phyloP scores from a whole-genome alignment of 345 rosid genomes.

The Lepidium aucheri region DNA sequence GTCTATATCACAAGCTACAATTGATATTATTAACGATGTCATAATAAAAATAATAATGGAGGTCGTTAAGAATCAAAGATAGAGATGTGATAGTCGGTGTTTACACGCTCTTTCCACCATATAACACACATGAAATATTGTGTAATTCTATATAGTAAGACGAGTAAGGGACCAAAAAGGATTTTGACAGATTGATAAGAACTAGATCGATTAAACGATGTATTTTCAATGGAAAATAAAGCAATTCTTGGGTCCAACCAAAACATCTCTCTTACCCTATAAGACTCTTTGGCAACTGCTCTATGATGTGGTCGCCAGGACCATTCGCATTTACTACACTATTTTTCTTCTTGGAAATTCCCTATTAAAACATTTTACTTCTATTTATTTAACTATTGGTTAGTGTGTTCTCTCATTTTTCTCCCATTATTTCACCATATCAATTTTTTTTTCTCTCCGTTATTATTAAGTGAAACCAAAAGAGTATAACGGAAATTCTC shows the following conservation, averaged over 20 bases:
- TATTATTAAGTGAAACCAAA: too few species aligned
- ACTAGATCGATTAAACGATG: background rate
- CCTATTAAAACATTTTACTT: background rate
- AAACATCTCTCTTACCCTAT: constrained; percentile 4
- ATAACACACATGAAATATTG: background rate
- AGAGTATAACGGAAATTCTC: too few species aligned
- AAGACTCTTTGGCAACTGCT: constrained; percentile 5
- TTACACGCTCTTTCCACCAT: background rate
- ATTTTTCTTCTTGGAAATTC: background rate
- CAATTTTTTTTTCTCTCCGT: too few species aligned
- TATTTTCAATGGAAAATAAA: background rate
- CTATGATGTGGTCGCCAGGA: constrained; percentile 8
- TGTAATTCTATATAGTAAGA: background rate
- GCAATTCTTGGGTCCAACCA: constrained; percentile 8
- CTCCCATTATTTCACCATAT: too few species aligned
- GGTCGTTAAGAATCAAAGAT: background rate
- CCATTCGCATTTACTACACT: constrained; percentile 13
- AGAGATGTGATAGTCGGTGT: background rate
- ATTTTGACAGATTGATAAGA: constrained; percentile 1
- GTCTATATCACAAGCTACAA: background rate
- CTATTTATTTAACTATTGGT: background rate
- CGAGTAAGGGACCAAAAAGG: constrained; percentile 13
- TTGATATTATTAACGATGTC: background rate
- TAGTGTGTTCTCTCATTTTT: too few species aligned
- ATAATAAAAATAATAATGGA: background rate